Conservation (phyloP, 2,329 filamentous ascomycete species). For the Didymellaceae sp. region DNA sequence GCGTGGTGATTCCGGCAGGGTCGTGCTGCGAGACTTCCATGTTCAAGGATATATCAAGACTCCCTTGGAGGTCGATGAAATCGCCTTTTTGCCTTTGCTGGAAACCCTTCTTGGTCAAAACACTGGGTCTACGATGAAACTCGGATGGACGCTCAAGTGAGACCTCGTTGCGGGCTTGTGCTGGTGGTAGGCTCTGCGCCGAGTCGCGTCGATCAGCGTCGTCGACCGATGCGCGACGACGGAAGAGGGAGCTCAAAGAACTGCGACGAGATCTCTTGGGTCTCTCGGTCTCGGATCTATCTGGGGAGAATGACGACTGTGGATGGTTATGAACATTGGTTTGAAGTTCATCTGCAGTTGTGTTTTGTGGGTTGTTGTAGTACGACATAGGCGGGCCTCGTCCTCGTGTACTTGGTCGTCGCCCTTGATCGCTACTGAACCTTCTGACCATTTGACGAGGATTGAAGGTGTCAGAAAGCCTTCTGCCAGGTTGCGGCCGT, state of each 20-base stretch:
- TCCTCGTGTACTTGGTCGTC: conserved; percentile 33
- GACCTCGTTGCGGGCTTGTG: conserved; percentile 18
- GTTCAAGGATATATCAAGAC: conserved; percentile 86
- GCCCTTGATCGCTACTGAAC: conserved; percentile 41
- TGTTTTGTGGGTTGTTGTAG: conserved; percentile 47
- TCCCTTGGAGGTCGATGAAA: conserved; percentile 77
- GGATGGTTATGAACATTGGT: conserved; percentile 30
- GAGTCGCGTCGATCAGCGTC: conserved; percentile 32
- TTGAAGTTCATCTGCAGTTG: conserved; percentile 40
- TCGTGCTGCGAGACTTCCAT: conserved; percentile 87
- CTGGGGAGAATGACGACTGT: conserved; percentile 47
- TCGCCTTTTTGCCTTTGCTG: conserved; percentile 40
- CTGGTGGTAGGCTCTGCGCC: conserved; percentile 32
- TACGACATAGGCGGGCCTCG: conserved; percentile 47
- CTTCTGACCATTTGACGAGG: conserved; percentile 53
- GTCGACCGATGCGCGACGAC: conserved; percentile 43
- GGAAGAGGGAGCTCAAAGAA: conserved; percentile 44
- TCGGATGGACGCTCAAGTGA: conserved; percentile 43
- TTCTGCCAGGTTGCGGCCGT: conserved; percentile 34
- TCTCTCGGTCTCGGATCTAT: conserved; percentile 36
- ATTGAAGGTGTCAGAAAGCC: conserved; percentile 43
- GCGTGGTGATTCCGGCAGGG: conserved; percentile 83
- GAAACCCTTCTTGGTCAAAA: conserved; percentile 50
- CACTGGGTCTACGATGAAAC: conserved; percentile 55
- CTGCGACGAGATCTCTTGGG: conserved; percentile 41